These are phyloP conservation scores for Desmodesmus armatus DNA, from an alignment of 139 green algal genomes.

Conservation along the genomic window DNA sequence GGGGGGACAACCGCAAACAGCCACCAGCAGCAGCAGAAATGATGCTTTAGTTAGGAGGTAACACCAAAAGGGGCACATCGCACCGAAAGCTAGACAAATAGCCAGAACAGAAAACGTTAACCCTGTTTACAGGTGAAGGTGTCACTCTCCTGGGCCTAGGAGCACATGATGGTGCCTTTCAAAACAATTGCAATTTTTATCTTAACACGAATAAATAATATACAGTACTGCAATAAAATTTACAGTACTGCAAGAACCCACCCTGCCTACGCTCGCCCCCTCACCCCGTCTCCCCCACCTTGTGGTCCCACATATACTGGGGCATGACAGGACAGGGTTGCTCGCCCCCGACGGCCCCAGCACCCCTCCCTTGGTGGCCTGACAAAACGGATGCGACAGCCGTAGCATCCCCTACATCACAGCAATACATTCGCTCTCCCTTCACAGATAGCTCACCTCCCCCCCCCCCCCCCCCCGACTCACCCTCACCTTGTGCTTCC, in stretches of 20 bases:
- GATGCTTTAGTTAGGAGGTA: background rate
- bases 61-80: conserved; percentile 1
- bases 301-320: background rate
- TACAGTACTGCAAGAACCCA: no score
- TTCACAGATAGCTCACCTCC: no score
- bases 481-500: background rate
- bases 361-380: background rate
- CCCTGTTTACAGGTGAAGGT: background rate
- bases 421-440: no score
- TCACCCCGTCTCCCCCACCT: background rate
- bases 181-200: no score
- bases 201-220: no score
- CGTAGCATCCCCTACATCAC: background rate
- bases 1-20: no score
- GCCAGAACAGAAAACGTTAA: background rate
- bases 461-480: background rate
- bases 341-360: background rate
- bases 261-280: background rate
- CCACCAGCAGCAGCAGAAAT: background rate
- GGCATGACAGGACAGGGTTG: background rate
- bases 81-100: background rate
- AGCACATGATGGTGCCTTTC: background rate
- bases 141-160: background rate
- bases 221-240: no score
- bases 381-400: background rate